A percentile compares a stretch with the other conserved stretches of the same genome.
phyloP scores from a whole-genome alignment of 2,329 filamentous ascomycete genomes.

The Colletotrichum sp. region DNA sequence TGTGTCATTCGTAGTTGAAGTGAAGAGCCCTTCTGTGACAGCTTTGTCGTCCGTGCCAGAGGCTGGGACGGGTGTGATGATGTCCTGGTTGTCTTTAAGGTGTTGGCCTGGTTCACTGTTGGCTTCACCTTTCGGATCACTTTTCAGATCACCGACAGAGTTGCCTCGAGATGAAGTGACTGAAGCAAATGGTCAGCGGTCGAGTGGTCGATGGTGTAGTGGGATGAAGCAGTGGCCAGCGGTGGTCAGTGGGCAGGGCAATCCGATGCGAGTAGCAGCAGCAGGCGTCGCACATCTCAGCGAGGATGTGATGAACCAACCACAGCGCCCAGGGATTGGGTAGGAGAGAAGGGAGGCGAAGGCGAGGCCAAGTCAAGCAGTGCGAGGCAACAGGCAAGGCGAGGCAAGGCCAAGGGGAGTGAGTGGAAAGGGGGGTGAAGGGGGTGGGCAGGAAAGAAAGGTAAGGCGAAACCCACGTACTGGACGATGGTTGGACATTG shows the following conservation, averaged over 20 bases:
- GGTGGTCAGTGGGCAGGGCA: constrained; percentile 14
- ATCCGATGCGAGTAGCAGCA: constrained; percentile 14
- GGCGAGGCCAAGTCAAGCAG: background rate
- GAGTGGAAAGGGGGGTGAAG: background rate
- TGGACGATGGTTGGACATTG: constrained; percentile 11
- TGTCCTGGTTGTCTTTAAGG: background rate
- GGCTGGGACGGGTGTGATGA: background rate
- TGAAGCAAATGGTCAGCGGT: constrained; percentile 1
- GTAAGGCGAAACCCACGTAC: constrained; percentile 15
- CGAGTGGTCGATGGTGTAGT: background rate
- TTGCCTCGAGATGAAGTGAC: background rate
- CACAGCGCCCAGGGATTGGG: background rate
- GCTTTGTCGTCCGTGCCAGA: constrained; percentile 7
- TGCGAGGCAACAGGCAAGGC: background rate
- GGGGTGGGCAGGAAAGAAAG: constrained; percentile 2
- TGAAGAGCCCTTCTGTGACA: background rate
- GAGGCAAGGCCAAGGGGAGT: background rate
- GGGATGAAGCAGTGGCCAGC: constrained; percentile 1
- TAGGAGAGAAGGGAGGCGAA: background rate
- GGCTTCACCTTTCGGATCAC: background rate
- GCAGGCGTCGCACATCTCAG: background rate
- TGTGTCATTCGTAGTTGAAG: background rate
- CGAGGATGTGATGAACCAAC: constrained; percentile 15
- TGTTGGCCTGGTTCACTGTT: background rate
- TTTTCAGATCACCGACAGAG: constrained; percentile 1